Percentiles rank a stretch among this genome's conserved stretches.
Conservation (phyloP, 2,329 filamentous ascomycete genomes). For the Berkeleyomyces rouxiae region DNA sequence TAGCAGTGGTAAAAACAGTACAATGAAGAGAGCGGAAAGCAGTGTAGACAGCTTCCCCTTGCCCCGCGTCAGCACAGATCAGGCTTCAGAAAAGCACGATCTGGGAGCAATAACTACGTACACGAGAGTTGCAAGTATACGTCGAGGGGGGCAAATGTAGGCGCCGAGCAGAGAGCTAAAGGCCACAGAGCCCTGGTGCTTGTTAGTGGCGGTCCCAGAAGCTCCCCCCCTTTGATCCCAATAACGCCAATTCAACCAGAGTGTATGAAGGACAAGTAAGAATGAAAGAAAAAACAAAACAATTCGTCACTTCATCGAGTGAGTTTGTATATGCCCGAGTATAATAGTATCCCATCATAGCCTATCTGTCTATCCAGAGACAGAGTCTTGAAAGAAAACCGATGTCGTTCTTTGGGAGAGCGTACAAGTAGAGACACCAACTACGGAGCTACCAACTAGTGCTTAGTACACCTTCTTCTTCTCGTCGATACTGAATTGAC, state of each 20-base stretch:
- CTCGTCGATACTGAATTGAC: conserved; percentile 96
- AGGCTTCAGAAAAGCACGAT: background rate
- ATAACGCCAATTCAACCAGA: background rate
- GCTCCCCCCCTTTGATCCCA: background rate
- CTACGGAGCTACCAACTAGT: background rate
- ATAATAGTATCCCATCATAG: background rate
- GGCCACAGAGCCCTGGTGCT: background rate
- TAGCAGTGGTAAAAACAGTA: background rate
- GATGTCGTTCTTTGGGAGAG: background rate
- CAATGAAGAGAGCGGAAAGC: background rate
- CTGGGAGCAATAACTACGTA: background rate
- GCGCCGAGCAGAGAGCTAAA: no score
- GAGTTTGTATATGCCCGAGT: background rate
- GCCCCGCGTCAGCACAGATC: background rate
- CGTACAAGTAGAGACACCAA: background rate
- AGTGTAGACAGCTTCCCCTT: background rate
- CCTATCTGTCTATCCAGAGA: background rate
- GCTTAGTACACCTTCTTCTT: conserved; percentile 98
- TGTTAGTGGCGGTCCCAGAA: background rate
- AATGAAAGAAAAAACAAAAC: background rate
- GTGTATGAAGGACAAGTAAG: background rate
- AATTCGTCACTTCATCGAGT: background rate
- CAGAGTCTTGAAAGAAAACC: background rate
- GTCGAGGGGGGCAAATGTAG: background rate
- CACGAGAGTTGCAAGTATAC: background rate